Percentiles rank a stretch among this genome's conserved stretches.
phyloP scores from a whole-genome alignment of 2,329 filamentous ascomycete species.

The Colletotrichum gloeosporioides region DNA sequence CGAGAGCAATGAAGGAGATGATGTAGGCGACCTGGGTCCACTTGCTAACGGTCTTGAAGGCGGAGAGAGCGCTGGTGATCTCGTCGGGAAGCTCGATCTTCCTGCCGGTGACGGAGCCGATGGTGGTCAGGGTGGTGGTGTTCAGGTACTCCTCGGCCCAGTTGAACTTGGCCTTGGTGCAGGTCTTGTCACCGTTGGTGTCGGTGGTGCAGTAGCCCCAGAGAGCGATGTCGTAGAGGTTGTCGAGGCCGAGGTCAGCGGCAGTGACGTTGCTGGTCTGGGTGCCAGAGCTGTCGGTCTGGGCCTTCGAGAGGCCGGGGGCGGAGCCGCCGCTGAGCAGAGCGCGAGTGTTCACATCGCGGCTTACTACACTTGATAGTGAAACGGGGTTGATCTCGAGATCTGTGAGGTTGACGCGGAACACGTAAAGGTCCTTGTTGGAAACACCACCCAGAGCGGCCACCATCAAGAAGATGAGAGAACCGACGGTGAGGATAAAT shows the following conservation, averaged over 20 bases:
- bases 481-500: constrained; percentile 79
- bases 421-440: constrained; percentile 62
- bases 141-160: constrained; percentile 80
- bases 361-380: constrained; percentile 20
- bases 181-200: constrained; percentile 63
- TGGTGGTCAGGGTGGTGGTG: constrained; percentile 62
- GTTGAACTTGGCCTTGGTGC: constrained; percentile 73
- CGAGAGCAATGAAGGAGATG: constrained; percentile 73
- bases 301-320: constrained; percentile 30
- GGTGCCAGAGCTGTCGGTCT: constrained; percentile 25
- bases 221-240: constrained; percentile 81
- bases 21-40: constrained; percentile 87
- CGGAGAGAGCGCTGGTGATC: constrained; percentile 70
- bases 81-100: constrained; percentile 71
- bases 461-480: constrained; percentile 72
- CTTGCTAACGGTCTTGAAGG: constrained; percentile 75
- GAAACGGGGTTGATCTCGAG: constrained; percentile 56
- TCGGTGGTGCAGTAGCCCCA: constrained; percentile 84
- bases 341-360: constrained; percentile 34
- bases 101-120: constrained; percentile 52
- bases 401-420: constrained; percentile 66
- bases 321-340: constrained; percentile 22
- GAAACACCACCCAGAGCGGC: constrained; percentile 61
- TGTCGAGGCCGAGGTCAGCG: constrained; percentile 65
- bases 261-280: constrained; percentile 59